Evolutionary conservation across 2,329 filamentous ascomycete genomes (phyloP), one percentile per base, ranked within the genome.

Genomic region (Fusarium chlamydosporum): DNA sequence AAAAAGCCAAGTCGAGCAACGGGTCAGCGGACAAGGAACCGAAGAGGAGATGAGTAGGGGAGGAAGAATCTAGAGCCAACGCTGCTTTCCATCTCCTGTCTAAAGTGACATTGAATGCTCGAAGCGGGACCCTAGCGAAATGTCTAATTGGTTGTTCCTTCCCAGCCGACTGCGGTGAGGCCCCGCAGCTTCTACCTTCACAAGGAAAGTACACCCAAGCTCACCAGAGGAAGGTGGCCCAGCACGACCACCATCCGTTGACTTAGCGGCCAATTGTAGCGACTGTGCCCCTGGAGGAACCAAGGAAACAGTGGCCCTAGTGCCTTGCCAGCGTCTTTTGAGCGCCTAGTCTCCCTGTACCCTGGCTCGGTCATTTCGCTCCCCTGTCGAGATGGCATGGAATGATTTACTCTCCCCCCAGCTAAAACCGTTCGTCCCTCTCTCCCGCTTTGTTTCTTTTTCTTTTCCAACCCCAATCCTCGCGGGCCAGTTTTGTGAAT

Each of bases 401-500:
- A 67, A 66, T 51, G 58, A 70, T 52, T 47, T 51, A 46, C 41
- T 59, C 20, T 55, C 42, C 47, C 52, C 51, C 57, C 60, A 69
- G 60, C 61, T 63, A 55, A 69, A 68, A 70, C 41, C 52, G 52
- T 45, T 38, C 55, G 37, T 51, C 62, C 61, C 58, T 66, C 56
- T 64, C 60, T 66, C 55, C 62, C 52, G 45, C 65, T 63, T 48
- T 51, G 61, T 60, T 67, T 67, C 55, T 50, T 70, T 62, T 62
- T 57, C 59, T 71, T 56, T 54, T 67, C 63, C 68, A 69, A 71
- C 62, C 68, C 67, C 68, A 72, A 74, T 71, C 61, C 72, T 64
- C 67, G 58, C 67, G 71, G 71, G 69, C 69, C 62, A 69, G 62
- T 56, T 70, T 74, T 67, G 70, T 72, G 72, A 74, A 65, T 65